A percentile compares a stretch with the other conserved stretches of the same genome.
Conservation (phyloP, 2,329 filamentous ascomycete species). For the Aureobasidium subglaciale region DNA sequence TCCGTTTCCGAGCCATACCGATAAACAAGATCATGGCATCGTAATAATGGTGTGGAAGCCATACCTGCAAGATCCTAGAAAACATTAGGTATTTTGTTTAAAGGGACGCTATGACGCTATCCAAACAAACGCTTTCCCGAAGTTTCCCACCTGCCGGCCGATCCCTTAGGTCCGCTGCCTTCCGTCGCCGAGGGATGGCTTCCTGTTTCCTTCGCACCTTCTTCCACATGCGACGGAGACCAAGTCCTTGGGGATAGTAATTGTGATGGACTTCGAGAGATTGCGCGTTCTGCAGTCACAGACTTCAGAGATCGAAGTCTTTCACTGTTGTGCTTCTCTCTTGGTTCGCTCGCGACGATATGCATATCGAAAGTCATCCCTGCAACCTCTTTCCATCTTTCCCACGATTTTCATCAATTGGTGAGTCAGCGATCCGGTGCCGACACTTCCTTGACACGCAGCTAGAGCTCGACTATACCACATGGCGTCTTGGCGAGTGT, state of each 20-base stretch:
- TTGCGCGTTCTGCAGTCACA: neutral
- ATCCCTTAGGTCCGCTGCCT: slow-evolving; percentile 1
- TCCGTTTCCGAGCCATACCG: slow-evolving; percentile 11
- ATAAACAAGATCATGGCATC: neutral
- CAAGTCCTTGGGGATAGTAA: neutral
- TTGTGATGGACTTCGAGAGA: too few species aligned
- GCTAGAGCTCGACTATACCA: neutral
- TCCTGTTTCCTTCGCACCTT: neutral
- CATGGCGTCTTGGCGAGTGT: slow-evolving; percentile 7
- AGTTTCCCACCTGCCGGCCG: neutral
- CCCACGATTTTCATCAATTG: neutral
- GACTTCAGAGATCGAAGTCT: too few species aligned
- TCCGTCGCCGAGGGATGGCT: neutral
- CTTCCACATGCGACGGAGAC: neutral
- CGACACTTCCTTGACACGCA: neutral
- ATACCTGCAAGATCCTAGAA: too few species aligned
- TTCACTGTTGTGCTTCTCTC: too few species aligned
- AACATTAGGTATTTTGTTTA: too few species aligned
- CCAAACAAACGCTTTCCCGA: neutral
- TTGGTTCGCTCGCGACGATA: too few species aligned
- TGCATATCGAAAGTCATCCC: neutral
- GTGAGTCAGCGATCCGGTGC: neutral
- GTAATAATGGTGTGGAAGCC: slow-evolving; percentile 1
- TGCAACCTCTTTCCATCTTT: neutral
- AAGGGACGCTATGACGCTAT: slow-evolving; percentile 3